Evolutionary conservation across 1,284 basidiomycete species (phyloP).

Genomic region (Ustilago sp.): DNA sequence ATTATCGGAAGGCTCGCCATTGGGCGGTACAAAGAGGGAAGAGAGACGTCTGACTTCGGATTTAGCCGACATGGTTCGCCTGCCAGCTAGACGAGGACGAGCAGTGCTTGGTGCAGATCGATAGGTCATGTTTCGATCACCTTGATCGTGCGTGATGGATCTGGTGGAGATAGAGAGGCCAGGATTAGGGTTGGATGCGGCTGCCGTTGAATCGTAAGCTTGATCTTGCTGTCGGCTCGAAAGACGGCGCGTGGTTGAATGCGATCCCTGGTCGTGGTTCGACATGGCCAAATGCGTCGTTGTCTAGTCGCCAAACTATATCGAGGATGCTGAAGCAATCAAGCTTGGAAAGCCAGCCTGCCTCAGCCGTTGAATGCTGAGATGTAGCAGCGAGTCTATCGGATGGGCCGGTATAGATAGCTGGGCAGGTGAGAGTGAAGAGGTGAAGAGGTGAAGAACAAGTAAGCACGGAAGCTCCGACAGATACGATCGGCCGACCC

Average conservation of each 20-base stretch:
- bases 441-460: neutral
- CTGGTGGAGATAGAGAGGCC: constrained; percentile 38
- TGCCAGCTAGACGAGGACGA: constrained; percentile 33
- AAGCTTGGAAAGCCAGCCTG: neutral
- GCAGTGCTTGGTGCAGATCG: constrained; percentile 40
- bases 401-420: neutral
- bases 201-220: neutral
- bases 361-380: constrained; percentile 3
- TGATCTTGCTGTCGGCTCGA: neutral
- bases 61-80: constrained; percentile 39
- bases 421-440: neutral
- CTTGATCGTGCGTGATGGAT: neutral
- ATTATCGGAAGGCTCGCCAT: constrained; percentile 1
- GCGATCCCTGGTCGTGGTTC: constrained; percentile 1
- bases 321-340: neutral
- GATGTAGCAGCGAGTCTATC: neutral
- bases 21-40: constrained; percentile 38
- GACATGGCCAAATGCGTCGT: constrained; percentile 5
- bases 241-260: neutral
- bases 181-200: constrained; percentile 5
- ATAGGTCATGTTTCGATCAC: constrained; percentile 9
- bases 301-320: neutral
- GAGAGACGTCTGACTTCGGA: constrained; percentile 40
- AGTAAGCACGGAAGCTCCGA: neutral
- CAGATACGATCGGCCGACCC: neutral